A percentile compares a stretch with the other conserved stretches of the same genome.
Conservation (phyloP, 352 stramenopile genomes). For the Phytophthora kernoviae region DNA sequence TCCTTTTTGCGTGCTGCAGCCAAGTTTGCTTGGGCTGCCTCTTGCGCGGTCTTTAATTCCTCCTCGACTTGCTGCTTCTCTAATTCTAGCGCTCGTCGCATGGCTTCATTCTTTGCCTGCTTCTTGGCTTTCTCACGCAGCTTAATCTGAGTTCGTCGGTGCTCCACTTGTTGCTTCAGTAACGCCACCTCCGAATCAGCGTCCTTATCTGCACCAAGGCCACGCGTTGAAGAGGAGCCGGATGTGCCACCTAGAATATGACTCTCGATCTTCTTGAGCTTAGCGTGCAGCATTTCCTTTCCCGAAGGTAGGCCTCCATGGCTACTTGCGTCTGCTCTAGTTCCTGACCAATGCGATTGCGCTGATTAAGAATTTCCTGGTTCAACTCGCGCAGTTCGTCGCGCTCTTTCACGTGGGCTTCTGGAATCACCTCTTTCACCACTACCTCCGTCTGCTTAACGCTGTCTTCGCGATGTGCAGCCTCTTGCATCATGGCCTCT, state of each 20-base stretch:
- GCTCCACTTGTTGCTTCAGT: constrained; percentile 85
- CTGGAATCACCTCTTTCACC: constrained; percentile 80
- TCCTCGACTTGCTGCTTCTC: constrained; percentile 81
- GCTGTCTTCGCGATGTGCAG: constrained; percentile 38
- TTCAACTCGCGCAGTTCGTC: constrained; percentile 71
- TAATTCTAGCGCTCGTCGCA: constrained; percentile 53
- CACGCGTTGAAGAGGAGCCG: constrained; percentile 13
- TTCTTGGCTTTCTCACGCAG: constrained; percentile 77
- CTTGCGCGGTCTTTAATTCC: constrained; percentile 74
- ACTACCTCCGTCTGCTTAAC: constrained; percentile 62
- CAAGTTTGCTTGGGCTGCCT: constrained; percentile 62
- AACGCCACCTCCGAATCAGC: constrained; percentile 75
- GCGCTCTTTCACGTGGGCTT: constrained; percentile 65
- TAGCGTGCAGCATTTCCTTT: constrained; percentile 68
- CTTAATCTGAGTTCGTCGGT: constrained; percentile 78
- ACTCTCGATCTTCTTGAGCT: constrained; percentile 82
- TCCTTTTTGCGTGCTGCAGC: constrained; percentile 67
- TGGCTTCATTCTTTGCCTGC: constrained; percentile 65
- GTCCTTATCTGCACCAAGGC: constrained; percentile 6
- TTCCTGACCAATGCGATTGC: constrained; percentile 74
- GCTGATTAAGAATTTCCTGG: constrained; percentile 66
- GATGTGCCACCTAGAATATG: constrained; percentile 71
- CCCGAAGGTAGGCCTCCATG: constrained; percentile 65
- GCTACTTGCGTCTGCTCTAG: constrained; percentile 71
- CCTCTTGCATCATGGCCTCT: constrained; percentile 70